A percentile compares a stretch with the other conserved stretches of the same genome.
Evolutionary conservation across 176 grass and related monocot genomes (phyloP).

Genomic region (Poa pratensis): DNA sequence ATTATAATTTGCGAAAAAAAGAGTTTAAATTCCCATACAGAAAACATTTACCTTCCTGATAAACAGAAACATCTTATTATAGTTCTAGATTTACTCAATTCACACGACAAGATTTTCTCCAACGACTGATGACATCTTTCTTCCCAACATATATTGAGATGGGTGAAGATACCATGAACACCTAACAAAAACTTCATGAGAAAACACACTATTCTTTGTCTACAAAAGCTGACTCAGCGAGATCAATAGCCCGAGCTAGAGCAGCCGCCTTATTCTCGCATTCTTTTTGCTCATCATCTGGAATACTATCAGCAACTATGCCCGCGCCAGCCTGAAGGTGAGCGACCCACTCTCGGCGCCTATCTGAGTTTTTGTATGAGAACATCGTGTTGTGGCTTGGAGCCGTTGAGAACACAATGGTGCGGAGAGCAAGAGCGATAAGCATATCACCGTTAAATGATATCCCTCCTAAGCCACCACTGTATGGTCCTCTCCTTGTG

Average conservation of each 20-base stretch:
- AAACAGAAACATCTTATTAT: neutral
- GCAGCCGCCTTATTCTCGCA: conserved; percentile 92
- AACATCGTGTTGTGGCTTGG: conserved; percentile 66
- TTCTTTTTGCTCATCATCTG: conserved; percentile 85
- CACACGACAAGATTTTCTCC: neutral
- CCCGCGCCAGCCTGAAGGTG: conserved; percentile 90
- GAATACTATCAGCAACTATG: conserved; percentile 91
- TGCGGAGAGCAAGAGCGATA: conserved; percentile 78
- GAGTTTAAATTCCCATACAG: neutral
- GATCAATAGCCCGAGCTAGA: conserved; percentile 85
- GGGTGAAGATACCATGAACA: conserved; percentile 33
- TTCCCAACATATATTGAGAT: neutral
- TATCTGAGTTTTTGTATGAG: conserved; percentile 53
- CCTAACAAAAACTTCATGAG: conserved; percentile 8
- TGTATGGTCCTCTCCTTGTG: conserved; percentile 77
- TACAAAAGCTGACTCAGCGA: conserved; percentile 87
- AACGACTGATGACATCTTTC: conserved; percentile 26
- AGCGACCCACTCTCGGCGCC: conserved; percentile 78
- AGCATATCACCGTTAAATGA: conserved; percentile 74
- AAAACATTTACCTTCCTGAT: neutral
- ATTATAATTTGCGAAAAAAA: neutral
- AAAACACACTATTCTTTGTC: conserved; percentile 47
- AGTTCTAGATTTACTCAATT: conserved; percentile 42
- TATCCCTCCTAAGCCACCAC: conserved; percentile 78
- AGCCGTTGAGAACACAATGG: conserved; percentile 76